Evolutionary conservation across 2,329 filamentous ascomycete species (phyloP), one percentile per base, ranked within the genome.

Genomic region (Didymella segeticola): DNA sequence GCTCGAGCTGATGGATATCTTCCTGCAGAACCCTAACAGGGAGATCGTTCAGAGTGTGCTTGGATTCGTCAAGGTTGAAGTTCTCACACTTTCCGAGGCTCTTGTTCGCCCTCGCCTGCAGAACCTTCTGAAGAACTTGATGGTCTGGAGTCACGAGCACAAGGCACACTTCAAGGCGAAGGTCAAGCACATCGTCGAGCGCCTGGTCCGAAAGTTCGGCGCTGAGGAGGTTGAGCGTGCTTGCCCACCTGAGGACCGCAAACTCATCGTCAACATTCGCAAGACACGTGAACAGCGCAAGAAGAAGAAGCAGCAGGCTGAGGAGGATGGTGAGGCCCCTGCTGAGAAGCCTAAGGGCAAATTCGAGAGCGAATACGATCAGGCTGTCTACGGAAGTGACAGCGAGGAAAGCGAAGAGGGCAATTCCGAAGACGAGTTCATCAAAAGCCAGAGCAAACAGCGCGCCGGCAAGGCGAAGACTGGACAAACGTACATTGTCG

Each of bases 81-180:
- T 96, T 54, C 91, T 98, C 67, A 88, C 90, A 54, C 79, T 98
- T 25, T 91, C 93, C 0, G 85, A 87, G 33, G 86, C 89, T 5
- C 81, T 96, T 59, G 88, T 99, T 79, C 82, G 88, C 29, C 88
- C 91, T 4, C 86, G 92, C 20, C 84, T 99, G 29, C 79, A 82
- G 26, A 86, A 87, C 0, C 82, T 99, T 41, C 85, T 99, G 2
- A 91, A 93, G 3, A 96, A 96, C 75, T 81, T 98, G 17, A 91
- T 98, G 82, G 86, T 93, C 34, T 99, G 95, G 93, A 93, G 90
- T 71, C 91, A 97, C 75, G 95, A 99, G 77, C 96, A 99, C 81
- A 98, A 98, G 79, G 92, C 92, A 11, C 92, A 96, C 72, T 95
- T 99, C 79, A 91, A 93, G 69, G 88, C 90, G 43, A 99, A 98